These are phyloP conservation scores for Bipolaris sorokiniana DNA, from an alignment of 2,329 filamentous ascomycete species.

Conservation along the genomic window DNA sequence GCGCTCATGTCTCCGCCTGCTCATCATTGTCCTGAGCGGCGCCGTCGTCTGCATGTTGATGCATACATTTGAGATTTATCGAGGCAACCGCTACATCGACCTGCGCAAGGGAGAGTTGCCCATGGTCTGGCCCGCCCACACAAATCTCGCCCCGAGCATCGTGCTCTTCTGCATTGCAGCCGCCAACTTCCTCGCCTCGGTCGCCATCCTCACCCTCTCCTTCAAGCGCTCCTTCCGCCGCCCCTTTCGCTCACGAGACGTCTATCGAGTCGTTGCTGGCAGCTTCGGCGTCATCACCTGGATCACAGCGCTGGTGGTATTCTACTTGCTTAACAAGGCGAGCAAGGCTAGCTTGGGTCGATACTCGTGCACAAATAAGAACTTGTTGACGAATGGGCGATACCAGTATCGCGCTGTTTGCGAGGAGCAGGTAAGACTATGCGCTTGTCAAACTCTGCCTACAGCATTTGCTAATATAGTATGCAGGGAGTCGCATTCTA, in stretches of 20 bases:
- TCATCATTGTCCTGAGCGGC: constrained; percentile 47
- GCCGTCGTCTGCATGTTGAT: constrained; percentile 44
- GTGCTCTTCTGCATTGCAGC: constrained; percentile 43
- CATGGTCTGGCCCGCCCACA: constrained; percentile 48
- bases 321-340: constrained; percentile 43
- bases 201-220: constrained; percentile 41
- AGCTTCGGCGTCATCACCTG: constrained; percentile 45
- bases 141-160: constrained; percentile 46
- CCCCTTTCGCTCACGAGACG: constrained; percentile 43
- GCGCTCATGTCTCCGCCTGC: constrained; percentile 45
- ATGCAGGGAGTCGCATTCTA: constrained; percentile 45
- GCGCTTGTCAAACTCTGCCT: not conserved
- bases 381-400: constrained; percentile 44
- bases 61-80: constrained; percentile 46
- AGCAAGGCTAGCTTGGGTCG: constrained; percentile 47
- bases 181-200: constrained; percentile 44
- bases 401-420: constrained; percentile 49
- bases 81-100: constrained; percentile 45
- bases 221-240: constrained; percentile 44
- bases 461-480: constrained; percentile 21
- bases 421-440: constrained; percentile 42
- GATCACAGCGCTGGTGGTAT: constrained; percentile 41
- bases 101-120: constrained; percentile 46
- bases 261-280: constrained; percentile 44
- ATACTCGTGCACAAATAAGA: constrained; percentile 45